Conservation (phyloP, 2,329 filamentous ascomycete species). For the Diaporthe capsici region DNA sequence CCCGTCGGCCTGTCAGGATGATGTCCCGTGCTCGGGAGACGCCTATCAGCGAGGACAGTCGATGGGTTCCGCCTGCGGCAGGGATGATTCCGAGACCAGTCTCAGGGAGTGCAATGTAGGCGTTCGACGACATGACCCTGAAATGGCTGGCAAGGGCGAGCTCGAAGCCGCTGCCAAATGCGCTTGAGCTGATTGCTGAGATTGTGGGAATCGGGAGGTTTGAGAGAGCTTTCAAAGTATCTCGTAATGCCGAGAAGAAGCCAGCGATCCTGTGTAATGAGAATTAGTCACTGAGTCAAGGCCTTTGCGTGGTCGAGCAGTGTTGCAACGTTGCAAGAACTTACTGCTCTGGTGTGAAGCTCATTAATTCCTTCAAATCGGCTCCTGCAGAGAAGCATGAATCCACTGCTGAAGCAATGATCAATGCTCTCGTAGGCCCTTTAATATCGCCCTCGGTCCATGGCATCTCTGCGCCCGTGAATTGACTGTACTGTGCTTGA, state of each 20-base stretch:
- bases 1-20: slow-evolving; percentile 88
- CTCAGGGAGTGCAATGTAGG: slow-evolving; percentile 87
- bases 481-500: slow-evolving; percentile 71
- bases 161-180: slow-evolving; percentile 94
- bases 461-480: slow-evolving; percentile 66
- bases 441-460: slow-evolving; percentile 58
- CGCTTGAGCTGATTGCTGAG: slow-evolving; percentile 85
- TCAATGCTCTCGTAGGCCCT: slow-evolving; percentile 81
- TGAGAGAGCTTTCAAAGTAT: slow-evolving; percentile 80
- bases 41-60: slow-evolving; percentile 87
- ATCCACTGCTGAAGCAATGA: slow-evolving; percentile 87
- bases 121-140: slow-evolving; percentile 86
- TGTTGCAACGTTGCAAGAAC: slow-evolving; percentile 48
- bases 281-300: neutral
- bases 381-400: slow-evolving; percentile 93
- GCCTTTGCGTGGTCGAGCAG: too few relatives aligned
- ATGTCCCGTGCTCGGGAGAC: slow-evolving; percentile 86
- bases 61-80: slow-evolving; percentile 92
- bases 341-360: slow-evolving; percentile 84
- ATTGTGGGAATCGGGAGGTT: slow-evolving; percentile 90
- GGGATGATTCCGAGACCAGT: slow-evolving; percentile 95
- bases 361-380: slow-evolving; percentile 88
- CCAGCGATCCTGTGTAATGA: slow-evolving; percentile 73
- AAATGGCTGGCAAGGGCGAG: slow-evolving; percentile 91
- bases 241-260: slow-evolving; percentile 83